Evolutionary conservation across 202 grass and related monocot species (phyloP), one percentile per base, ranked within the genome.

Genomic region (Panicum hallii): DNA sequence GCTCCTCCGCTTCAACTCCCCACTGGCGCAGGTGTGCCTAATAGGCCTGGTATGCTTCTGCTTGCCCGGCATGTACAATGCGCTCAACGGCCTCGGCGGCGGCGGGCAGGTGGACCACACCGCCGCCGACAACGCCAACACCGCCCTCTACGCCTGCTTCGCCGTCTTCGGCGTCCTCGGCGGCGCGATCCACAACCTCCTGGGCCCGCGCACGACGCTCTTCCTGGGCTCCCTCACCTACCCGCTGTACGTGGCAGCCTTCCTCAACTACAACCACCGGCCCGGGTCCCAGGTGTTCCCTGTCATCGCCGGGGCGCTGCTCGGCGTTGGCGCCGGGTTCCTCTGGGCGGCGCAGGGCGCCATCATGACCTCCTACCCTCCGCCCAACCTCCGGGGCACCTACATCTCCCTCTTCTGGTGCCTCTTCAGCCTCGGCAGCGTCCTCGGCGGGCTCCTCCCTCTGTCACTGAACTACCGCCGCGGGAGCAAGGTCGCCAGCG

Each of bases 361-460:
- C 63, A 86, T 98, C 67, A 95, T 98, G 93, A 95, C 91, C 8
- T 98, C 96, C 0, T 98, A 95, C 85, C 95, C 95, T 11, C 89
- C 89, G 3, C 74, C 93, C 3, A 49, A 17, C 64, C 91, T 87
- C 45, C 89, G 94, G 22, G 95, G 91, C 61, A 89, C 83, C 50
- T 98, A 98, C 86, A 94, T 98, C 81, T 92, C 95, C 16, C 88
- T 94, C 62, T 98, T 98, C 89, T 98, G 95, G 95, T 84, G 74
- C 78, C 63, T 98, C 82, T 98, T 98, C 87, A 98, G 92, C 93
- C 89, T 95, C 44, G 95, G 95, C 45, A 91, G 95, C 71, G 95
- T 95, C 15, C 81, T 98, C 9, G 95, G 95, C 3, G 95, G 95
- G 34, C 88, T 98, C 88, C 92, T 98, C 84, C 95, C 95, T 11